Evolutionary conservation across 2,329 filamentous ascomycete species (phyloP), one percentile per base, ranked within the genome.

Genomic region (Aspergillus brasiliensis): DNA sequence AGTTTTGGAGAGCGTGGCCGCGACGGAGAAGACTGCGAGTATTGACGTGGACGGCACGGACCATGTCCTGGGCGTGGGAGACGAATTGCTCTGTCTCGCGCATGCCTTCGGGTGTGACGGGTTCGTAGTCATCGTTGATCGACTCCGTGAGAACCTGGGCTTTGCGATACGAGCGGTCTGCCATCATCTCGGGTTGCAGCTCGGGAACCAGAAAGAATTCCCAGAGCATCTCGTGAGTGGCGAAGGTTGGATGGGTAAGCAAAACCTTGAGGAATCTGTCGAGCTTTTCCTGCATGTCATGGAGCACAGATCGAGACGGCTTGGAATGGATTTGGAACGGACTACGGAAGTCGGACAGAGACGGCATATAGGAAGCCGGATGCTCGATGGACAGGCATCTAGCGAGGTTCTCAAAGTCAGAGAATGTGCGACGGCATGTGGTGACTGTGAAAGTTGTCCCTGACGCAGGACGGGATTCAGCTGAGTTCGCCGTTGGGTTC

Each of bases 131-230:
- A 61, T 99, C 95, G 56, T 87, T 86, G 34, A 99, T 89, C 58
- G 88, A 93, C 71, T 99, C 95, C 3, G 86, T 82, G 27, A 94
- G 85, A 0, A 89, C 87, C 73, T 93, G 89, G 3, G 92, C 91
- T 77, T 99, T 99, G 62, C 92, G 86, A 57, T 88, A 87, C 64
- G 91, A 96, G 52, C 95, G 87, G 74, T 96, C 89, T 56, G 91
- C 89, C 83, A 98, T 94, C 86, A 93, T 92, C 19, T 92, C 88
- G 0, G 91, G 85, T 72, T 97, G 91, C 52, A 99, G 86, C 67
- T 99, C 95, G 1, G 95, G 95, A 11, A 99, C 93, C 0, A 99
- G 84, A 77, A 99, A 97, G 78, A 99, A 99, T 70, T 99, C 95
- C 96, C 95, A 99, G 2, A 99, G 84, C 84, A 98, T 92, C 78